A percentile compares a stretch with the other conserved stretches of the same genome.
phyloP scores from a whole-genome alignment of 1,139 yeast genomes.

The Suhomyces anneliseae region DNA sequence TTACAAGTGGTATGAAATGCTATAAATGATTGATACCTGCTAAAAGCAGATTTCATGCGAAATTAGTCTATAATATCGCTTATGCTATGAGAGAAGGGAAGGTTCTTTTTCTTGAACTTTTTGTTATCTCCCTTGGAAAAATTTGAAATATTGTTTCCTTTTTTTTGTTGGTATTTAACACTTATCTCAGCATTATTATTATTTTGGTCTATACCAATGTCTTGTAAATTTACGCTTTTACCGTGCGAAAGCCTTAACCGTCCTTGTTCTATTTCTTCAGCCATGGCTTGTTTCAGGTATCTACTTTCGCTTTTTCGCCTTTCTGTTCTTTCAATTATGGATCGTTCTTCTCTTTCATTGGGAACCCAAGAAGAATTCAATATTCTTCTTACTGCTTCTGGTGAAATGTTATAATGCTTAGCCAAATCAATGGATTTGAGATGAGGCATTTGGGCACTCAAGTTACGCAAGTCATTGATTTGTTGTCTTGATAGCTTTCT shows the following conservation, averaged over 20 bases:
- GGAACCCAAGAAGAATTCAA: constrained; percentile 79
- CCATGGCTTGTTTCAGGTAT: constrained; percentile 5
- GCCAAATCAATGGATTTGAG: constrained; percentile 63
- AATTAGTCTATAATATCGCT: constrained; percentile 19
- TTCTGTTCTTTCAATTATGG: constrained; percentile 49
- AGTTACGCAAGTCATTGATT: constrained; percentile 61
- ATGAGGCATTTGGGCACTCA: constrained; percentile 60
- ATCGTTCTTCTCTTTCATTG: constrained; percentile 47
- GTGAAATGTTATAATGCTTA: constrained; percentile 65
- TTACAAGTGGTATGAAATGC: neutral
- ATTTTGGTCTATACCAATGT: neutral
- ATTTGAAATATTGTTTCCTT: neutral
- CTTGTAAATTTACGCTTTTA: constrained; percentile 7
- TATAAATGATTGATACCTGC: neutral
- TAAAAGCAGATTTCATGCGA: neutral
- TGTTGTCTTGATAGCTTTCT: constrained; percentile 68
- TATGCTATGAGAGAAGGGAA: constrained; percentile 15
- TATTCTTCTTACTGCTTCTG: constrained; percentile 81
- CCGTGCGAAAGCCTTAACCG: constrained; percentile 9
- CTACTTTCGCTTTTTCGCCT: constrained; percentile 22
- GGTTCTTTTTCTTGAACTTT: constrained; percentile 5
- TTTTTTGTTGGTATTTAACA: neutral
- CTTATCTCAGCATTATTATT: neutral
- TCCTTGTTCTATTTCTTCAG: constrained; percentile 3
- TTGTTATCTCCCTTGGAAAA: constrained; percentile 11